Base-by-base conservation (phyloP, 306 rosid genomes). In the Cucurbita pepo region DNA sequence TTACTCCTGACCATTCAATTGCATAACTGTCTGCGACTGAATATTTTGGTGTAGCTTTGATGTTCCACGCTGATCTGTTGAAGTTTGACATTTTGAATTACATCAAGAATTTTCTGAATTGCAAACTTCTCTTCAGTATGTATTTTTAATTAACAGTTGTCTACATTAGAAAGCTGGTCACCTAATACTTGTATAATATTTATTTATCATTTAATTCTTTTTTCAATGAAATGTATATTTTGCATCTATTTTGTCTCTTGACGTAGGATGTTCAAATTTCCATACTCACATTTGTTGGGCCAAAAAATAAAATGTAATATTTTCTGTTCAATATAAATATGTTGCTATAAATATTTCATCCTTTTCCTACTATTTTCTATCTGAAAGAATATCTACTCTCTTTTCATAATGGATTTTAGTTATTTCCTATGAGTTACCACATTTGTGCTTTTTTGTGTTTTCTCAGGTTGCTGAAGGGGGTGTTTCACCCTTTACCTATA, bases 391-490 rank as follows among this genome's bases (percentile, higher is more conserved):
- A 51, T n/a, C 8, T 48, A 15, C 21, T 71, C 37, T 71, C 11
- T 19, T 37, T 71, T 52, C n/a, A 7, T 52, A 11, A 34, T 47
- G 60, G 56, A 8, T 58, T 44, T 74, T 59, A 15, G 57, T 59
- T 16, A 30, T 34, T 69, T 16, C 22, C 4, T 8, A 50, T 48
- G 25, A 15, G 48, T 71, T 37, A 53, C 4, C 30, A n/a, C 10
- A 34, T 74, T 76, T 63, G 78, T 71, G 63, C 54, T 74, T 63
- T 60, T 1, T 11, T 69, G 41, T 61, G 63, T 80, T 77, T 80
- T 72, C 85, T 65, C 88, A 95, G 96, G 96, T 95, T 58, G 71
- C 96, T 34, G 9, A 91, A 77, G 95, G 66, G 66, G 99, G 97
- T 56, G 89, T 79, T 83, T 91, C 99, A 64, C 92, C 97, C 5